phyloP scores from a whole-genome alignment of 192 early-diverging fungal species.

The Podila horticola region DNA sequence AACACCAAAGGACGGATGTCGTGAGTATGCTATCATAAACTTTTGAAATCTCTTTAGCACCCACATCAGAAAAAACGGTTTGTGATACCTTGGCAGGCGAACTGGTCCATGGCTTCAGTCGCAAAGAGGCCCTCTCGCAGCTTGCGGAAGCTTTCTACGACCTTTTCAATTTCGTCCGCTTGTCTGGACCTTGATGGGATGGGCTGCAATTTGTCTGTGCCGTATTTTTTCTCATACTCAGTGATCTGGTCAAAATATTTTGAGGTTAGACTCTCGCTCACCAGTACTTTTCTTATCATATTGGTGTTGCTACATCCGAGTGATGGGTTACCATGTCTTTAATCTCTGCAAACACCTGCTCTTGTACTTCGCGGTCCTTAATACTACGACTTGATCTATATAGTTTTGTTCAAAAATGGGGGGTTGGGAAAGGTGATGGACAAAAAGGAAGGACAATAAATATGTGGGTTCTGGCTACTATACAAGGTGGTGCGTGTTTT shows the following conservation, averaged over 20 bases:
- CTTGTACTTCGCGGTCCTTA: conserved; percentile 39
- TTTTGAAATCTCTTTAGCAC: no score
- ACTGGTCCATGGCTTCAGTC: conserved; percentile 22
- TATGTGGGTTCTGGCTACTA: no score
- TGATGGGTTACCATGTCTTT: conserved; percentile 36
- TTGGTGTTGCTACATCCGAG: no score
- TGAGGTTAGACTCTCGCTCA: no score
- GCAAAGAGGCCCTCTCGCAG: conserved; percentile 46
- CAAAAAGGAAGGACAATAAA: neutral
- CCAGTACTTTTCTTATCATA: no score
- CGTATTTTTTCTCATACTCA: conserved; percentile 26
- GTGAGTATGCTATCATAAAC: no score
- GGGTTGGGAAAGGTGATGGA: neutral
- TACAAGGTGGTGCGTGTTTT: no score
- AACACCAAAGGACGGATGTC: neutral
- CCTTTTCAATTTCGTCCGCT: conserved; percentile 28
- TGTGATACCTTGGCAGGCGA: conserved; percentile 20
- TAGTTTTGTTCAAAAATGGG: neutral
- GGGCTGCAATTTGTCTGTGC: conserved; percentile 17
- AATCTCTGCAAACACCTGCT: conserved; percentile 48
- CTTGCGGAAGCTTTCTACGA: conserved; percentile 41
- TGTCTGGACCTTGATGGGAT: conserved; percentile 24
- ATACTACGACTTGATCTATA: conserved; percentile 50
- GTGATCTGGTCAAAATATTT: conserved; percentile 11
- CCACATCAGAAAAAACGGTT: no score